Conservation (phyloP, 192 early-diverging fungal species). For the Gaertneriomyces semiglobifer region DNA sequence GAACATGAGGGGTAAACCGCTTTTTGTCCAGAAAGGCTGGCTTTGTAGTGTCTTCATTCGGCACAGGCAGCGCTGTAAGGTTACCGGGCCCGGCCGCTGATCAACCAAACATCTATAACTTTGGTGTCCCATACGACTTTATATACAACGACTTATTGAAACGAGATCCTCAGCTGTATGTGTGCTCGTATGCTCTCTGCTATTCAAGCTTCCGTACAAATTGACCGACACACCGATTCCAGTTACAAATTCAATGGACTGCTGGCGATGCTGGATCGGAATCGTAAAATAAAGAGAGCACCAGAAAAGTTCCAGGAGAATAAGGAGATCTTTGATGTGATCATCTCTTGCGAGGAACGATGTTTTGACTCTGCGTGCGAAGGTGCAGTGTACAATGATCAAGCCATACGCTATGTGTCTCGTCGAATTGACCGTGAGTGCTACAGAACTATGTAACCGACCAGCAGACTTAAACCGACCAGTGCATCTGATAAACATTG, state of each 20-base stretch:
- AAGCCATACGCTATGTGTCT: background rate
- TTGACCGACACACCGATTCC: background rate
- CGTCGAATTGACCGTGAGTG: background rate
- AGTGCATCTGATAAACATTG: constrained; percentile 92
- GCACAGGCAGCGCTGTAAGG: constrained; percentile 86
- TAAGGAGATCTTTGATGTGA: constrained; percentile 73
- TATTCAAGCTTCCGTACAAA: background rate
- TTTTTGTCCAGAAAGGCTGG: constrained; percentile 50
- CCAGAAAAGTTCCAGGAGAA: constrained; percentile 86
- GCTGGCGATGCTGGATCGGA: constrained; percentile 89
- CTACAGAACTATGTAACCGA: constrained; percentile 69
- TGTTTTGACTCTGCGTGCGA: constrained; percentile 92
- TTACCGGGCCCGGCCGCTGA: constrained; percentile 83
- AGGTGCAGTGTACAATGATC: constrained; percentile 46
- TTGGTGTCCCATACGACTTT: constrained; percentile 89
- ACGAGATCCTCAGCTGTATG: constrained; percentile 66
- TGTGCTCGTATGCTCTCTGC: background rate
- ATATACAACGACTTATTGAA: constrained; percentile 76
- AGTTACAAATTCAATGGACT: constrained; percentile 87
- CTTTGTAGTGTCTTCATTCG: constrained; percentile 82
- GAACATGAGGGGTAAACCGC: background rate
- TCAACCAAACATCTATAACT: constrained; percentile 86
- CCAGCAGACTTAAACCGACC: constrained; percentile 60
- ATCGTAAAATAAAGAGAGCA: constrained; percentile 83
- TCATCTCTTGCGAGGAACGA: constrained; percentile 95